Percentiles rank a stretch among this genome's conserved stretches.
Conservation (phyloP, 345 rosid species). For the Anacardium occidentale region DNA sequence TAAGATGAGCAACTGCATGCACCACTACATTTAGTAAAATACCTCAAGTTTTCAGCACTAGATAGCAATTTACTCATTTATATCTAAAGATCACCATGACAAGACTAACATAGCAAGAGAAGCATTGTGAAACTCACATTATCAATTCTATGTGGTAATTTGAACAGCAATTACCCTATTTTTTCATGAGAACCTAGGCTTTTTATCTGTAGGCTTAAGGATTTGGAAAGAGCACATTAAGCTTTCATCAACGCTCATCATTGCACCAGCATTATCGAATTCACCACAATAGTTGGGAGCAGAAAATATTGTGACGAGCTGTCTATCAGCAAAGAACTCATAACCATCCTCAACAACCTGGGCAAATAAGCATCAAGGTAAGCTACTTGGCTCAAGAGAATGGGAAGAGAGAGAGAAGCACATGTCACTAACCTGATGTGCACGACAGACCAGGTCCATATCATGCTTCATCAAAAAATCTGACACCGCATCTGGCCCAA, state of each 20-base stretch:
- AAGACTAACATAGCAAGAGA: background rate
- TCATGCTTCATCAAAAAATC: conserved; percentile 71
- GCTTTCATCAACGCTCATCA: conserved; percentile 96
- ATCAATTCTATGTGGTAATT: conserved; percentile 13
- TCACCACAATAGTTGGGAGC: conserved; percentile 96
- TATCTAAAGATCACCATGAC: background rate
- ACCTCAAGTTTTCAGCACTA: background rate
- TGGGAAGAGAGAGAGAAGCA: background rate
- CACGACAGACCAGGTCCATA: conserved; percentile 94
- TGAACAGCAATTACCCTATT: conserved; percentile 12
- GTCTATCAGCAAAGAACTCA: conserved; percentile 85
- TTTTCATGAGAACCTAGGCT: conserved; percentile 41
- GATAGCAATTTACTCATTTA: background rate
- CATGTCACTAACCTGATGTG: conserved; percentile 67
- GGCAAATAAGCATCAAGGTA: conserved; percentile 4
- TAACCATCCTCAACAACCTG: conserved; percentile 97
- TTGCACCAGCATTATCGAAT: conserved; percentile 90
- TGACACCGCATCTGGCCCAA: conserved; percentile 70
- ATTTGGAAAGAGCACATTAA: conserved; percentile 93
- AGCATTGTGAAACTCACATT: conserved; percentile 25
- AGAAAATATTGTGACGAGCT: conserved; percentile 83
- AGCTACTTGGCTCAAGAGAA: conserved; percentile 11
- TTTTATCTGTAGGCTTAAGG: conserved; percentile 75
- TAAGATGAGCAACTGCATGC: background rate
- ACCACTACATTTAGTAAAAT: background rate